Percentiles rank a stretch among this genome's conserved stretches.
These are phyloP conservation scores for Lactarius hatsudake DNA, from an alignment of 768 basidiomycete species.

Conservation along the genomic window DNA sequence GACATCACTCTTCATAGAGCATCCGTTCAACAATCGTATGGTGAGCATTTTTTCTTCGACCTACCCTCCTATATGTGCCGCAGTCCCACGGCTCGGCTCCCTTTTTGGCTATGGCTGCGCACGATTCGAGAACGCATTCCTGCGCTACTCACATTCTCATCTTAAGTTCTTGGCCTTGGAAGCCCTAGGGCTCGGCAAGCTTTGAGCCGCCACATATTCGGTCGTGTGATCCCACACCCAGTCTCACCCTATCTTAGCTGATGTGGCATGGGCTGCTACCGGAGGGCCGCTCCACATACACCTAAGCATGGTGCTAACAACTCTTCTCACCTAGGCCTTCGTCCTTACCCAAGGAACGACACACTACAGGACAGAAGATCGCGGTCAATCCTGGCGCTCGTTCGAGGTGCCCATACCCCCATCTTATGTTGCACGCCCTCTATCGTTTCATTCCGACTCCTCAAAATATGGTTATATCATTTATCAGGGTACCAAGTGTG, in stretches of 20 bases:
- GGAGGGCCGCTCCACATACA: neutral
- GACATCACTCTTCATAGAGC: constrained; percentile 73
- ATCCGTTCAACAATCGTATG: constrained; percentile 73
- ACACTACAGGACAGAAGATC: constrained; percentile 87
- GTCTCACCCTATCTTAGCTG: too few species aligned
- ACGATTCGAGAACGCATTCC: neutral
- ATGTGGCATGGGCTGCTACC: neutral
- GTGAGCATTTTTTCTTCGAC: constrained; percentile 5
- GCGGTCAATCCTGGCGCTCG: constrained; percentile 81
- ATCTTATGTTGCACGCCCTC: constrained; percentile 55
- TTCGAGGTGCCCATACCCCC: constrained; percentile 69
- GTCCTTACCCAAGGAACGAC: constrained; percentile 68
- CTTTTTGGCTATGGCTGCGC: neutral
- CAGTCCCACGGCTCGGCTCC: neutral
- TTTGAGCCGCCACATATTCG: neutral
- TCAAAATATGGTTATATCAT: constrained; percentile 70
- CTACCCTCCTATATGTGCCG: constrained; percentile 1
- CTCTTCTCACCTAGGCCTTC: constrained; percentile 62
- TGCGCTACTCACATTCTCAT: neutral
- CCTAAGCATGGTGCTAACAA: neutral
- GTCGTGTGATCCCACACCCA: neutral
- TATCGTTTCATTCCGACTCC: constrained; percentile 85
- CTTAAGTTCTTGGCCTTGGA: neutral
- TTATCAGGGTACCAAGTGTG: constrained; percentile 73
- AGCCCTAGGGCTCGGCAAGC: neutral